Conservation (phyloP, 2,329 filamentous ascomycete genomes). For the Chaetomium sp. region DNA sequence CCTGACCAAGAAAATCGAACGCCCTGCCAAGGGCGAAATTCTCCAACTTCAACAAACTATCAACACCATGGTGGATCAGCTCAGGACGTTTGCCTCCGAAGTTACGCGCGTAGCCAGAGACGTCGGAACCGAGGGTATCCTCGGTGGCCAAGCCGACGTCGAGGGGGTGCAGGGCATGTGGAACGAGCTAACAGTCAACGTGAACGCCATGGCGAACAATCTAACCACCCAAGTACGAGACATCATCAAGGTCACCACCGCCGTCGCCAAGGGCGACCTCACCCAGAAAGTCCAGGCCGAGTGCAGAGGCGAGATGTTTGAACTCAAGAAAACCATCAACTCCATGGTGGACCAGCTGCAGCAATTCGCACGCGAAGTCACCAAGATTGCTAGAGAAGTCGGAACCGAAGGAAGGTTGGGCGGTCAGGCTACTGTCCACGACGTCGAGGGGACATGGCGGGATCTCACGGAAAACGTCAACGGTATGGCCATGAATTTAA, state of each 20-base stretch:
- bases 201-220: conserved; percentile 87
- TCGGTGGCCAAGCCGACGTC: conserved; percentile 81
- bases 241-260: conserved; percentile 80
- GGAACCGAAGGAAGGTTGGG: conserved; percentile 93
- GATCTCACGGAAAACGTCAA: conserved; percentile 96
- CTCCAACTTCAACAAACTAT: conserved; percentile 82
- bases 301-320: conserved; percentile 87
- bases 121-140: conserved; percentile 80
- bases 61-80: conserved; percentile 86
- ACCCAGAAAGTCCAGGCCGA: conserved; percentile 96
- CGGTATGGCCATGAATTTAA: conserved; percentile 97
- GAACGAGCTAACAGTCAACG: conserved; percentile 84
- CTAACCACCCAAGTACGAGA: conserved; percentile 88
- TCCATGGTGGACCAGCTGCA: conserved; percentile 98
- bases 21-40: conserved; percentile 79
- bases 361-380: conserved; percentile 95
- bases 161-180: conserved; percentile 85
- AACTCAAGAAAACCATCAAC: conserved; percentile 97
- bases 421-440: conserved; percentile 92
- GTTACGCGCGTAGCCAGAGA: conserved; percentile 81
- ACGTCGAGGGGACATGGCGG: conserved; percentile 96
- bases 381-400: conserved; percentile 93
- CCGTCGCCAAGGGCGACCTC: conserved; percentile 80
- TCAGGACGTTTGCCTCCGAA: conserved; percentile 81
- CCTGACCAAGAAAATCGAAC: conserved; percentile 80